Base-by-base conservation (phyloP, 192 early-diverging fungal genomes). In the Coemansia sp. region DNA sequence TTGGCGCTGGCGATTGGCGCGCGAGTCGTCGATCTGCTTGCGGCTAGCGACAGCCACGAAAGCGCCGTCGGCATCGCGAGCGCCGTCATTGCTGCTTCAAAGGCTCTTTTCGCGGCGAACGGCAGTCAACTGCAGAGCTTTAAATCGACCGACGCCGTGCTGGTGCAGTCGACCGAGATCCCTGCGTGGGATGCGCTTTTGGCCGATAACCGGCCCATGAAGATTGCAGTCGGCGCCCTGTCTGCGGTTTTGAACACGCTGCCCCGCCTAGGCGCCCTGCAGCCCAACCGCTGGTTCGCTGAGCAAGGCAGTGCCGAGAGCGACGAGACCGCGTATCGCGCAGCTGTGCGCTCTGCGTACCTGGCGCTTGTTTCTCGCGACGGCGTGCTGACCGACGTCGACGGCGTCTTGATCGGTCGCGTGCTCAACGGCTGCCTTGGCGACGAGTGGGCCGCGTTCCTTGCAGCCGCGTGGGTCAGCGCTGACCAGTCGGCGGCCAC, bases 371-470 rank as follows among this genome's bases (percentile, higher is more conserved):
- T 54, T 0, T 58, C 70, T 11, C 57, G 64, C 20, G 13, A 45
- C 4, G 61, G 68, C 25, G 58, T 52, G 32, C 69, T 61, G 28
- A 29, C 55, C 20, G 39, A 22, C 29, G 35, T 49, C 0, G 75
- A 67, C 39, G 76, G 76, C 1, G 56, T 67, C 0, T 54, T 82
- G 36, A 63, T 71, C 6, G 71, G 71, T 3, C 65, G 67, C 8
- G 5, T 82, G 52, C 52, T 82, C 19, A 61, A 45, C 13, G 24
- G 25, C 16, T 68, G 72, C 23, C 50, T 68, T 24, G 68, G 66
- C 22, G 45, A 27, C 47, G 73, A 79, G 42, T 79, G 76, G 81
- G 65, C 72, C 39, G 62, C 71, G 75, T 74, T 83, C 66, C 61
- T 77, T 34, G 72, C 67, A 5, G 49, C 71, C 0, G 50, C 34